Evolutionary conservation across 2,329 filamentous ascomycete genomes (phyloP), one percentile per base, ranked within the genome.

Genomic region (Gnomoniopsis smithogilvyi): DNA sequence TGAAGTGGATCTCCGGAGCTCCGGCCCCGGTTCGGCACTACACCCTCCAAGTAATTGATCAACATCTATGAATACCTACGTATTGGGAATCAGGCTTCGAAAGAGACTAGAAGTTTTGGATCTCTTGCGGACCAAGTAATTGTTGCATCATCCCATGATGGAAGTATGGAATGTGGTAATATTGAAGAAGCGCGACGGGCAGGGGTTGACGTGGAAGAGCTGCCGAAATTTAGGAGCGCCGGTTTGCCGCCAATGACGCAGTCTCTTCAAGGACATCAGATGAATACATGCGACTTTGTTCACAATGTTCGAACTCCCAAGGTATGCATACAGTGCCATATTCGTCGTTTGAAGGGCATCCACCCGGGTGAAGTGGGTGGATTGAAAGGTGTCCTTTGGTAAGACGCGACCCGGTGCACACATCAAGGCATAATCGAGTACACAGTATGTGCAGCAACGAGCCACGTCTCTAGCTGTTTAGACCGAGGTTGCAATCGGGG

Each of bases 181-280:
- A 47, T 12, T 33, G 50, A 52, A 48, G 6, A n/a, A 45, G 30
- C 58, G 58, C 58, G 52, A 47, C 52, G 58, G 24, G 43, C 58
- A 59, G 58, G 58, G 52, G 58, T 59, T 4, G 36, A 48, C 48
- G 58, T 50, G 58, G 22, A n/a, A 48, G 36, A 26, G 51, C 38
- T 53, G 46, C 34, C 46, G 51, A 52, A 7, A 43, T 30, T 52
- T 6, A 41, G 34, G 33, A 41, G 21, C 21, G 22, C 50, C 8
- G 21, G 38, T 24, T 43, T 52, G 21, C 26, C 4, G 26, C 26
- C 43, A 41, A 36, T 33, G 24, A 59, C 17, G n/a, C 30, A 45
- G 11, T 47, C n/a, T 22, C n/a, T 11, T 15, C 33, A 17, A 43
- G 26, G 14, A 21, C 8, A 19, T 41, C 38, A 46, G 43, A n/a